Evolutionary conservation across 164 flowering plant species (phyloP).

Genomic region (Liquidambar formosana): DNA sequence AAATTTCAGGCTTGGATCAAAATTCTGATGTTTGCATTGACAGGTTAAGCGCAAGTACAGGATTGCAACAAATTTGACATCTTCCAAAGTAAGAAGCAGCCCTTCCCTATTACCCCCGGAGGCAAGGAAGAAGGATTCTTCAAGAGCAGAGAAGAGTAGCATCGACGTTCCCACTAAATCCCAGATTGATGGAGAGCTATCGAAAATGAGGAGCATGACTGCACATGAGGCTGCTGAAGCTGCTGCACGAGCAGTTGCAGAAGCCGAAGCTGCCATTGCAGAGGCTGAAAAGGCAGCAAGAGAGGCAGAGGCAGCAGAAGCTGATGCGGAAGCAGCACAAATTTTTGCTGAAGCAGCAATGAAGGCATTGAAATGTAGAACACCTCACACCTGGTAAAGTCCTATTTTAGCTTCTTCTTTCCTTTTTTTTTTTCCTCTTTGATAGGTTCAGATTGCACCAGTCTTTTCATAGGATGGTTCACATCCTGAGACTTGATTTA

Average conservation of each 20-base stretch:
- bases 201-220: constrained; percentile 68
- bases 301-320: constrained; percentile 92
- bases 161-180: constrained; percentile 37
- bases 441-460: no score
- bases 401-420: background rate
- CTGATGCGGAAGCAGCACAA: constrained; percentile 90
- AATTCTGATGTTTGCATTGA: constrained; percentile 1
- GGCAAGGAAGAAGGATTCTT: constrained; percentile 23
- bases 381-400: constrained; percentile 38
- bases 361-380: constrained; percentile 45
- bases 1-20: background rate
- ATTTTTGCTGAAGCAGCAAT: constrained; percentile 88
- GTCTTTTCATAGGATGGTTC: background rate
- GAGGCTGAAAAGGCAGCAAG: constrained; percentile 88
- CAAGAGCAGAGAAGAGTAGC: constrained; percentile 46
- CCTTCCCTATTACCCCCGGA: constrained; percentile 20
- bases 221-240: constrained; percentile 87
- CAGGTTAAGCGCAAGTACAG: constrained; percentile 41
- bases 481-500: no score
- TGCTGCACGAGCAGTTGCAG: constrained; percentile 90
- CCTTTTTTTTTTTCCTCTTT: background rate
- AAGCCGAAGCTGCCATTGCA: constrained; percentile 87
- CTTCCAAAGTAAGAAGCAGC: constrained; percentile 26
- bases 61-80: constrained; percentile 19
- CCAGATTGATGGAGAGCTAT: constrained; percentile 67